These are phyloP conservation scores for Emergomyces orientalis DNA, from an alignment of 2,329 filamentous ascomycete species.

Conservation along the genomic window DNA sequence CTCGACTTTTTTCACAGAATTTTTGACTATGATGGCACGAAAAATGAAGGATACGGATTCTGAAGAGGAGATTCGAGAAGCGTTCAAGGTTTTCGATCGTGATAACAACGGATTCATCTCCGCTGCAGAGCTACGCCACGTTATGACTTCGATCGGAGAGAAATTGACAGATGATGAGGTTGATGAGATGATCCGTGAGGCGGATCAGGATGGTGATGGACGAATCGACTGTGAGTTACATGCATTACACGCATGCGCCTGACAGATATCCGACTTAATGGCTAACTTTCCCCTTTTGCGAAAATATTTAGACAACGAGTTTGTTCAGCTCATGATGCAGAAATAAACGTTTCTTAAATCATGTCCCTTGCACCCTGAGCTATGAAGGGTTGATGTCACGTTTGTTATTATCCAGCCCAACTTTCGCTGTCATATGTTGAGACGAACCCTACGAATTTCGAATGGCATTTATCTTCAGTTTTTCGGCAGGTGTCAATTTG, in stretches of 20 bases:
- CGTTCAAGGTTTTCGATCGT: conserved; percentile 83
- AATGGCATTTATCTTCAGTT: background rate
- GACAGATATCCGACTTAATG: background rate
- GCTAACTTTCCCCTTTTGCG: conserved; percentile 6
- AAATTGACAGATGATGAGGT: conserved; percentile 86
- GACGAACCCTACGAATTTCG: background rate
- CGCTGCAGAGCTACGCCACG: conserved; percentile 75
- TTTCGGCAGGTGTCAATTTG: background rate
- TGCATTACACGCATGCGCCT: background rate
- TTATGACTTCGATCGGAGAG: conserved; percentile 88
- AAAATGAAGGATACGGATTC: conserved; percentile 94
- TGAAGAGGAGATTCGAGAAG: conserved; percentile 81
- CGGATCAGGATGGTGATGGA: conserved; percentile 80
- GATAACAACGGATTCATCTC: conserved; percentile 92
- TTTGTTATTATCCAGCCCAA: conserved; percentile 1
- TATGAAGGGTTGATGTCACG: background rate
- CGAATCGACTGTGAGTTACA: conserved; percentile 68
- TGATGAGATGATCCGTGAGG: conserved; percentile 87
- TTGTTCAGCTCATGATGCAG: conserved; percentile 93
- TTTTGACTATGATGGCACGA: conserved; percentile 86
- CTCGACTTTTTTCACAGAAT: conserved; percentile 47
- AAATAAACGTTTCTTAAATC: conserved; percentile 50
- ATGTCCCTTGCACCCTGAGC: background rate
- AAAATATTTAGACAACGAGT: conserved; percentile 65
- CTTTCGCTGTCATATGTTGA: background rate